phyloP scores from a whole-genome alignment of 2,329 filamentous ascomycete genomes.

The Penicillium corylophilum region DNA sequence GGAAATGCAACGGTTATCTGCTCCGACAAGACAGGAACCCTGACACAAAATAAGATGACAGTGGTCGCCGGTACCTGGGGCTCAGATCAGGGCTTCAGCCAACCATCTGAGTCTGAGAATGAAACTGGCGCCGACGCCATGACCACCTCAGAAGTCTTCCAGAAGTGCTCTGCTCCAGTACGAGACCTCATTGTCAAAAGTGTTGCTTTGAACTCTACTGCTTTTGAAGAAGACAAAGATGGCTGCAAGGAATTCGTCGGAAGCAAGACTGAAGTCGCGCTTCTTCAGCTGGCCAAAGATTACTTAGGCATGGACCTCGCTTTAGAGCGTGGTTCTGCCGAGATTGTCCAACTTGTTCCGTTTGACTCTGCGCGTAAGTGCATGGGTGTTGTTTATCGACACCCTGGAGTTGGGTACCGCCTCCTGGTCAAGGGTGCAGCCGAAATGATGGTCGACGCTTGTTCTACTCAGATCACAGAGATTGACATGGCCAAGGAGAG shows the following conservation, averaged over 20 bases:
- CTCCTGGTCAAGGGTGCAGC: conserved; percentile 51
- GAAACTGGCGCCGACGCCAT: conserved; percentile 15
- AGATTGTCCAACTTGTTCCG: conserved; percentile 66
- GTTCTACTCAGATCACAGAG: conserved; percentile 35
- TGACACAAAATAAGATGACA: conserved; percentile 74
- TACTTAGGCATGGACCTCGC: conserved; percentile 67
- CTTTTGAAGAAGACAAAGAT: conserved; percentile 72
- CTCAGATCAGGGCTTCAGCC: conserved; percentile 56
- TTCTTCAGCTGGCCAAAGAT: conserved; percentile 67
- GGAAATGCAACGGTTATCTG: conserved; percentile 77
- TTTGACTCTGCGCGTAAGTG: conserved; percentile 76
- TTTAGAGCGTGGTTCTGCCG: conserved; percentile 61
- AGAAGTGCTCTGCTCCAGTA: conserved; percentile 31
- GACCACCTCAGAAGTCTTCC: conserved; percentile 29
- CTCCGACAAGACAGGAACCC: conserved; percentile 74
- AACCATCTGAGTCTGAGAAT: conserved; percentile 28
- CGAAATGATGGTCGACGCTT: conserved; percentile 45
- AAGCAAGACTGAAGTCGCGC: conserved; percentile 74
- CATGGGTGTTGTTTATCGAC: conserved; percentile 50
- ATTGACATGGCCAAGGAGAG: conserved; percentile 26
- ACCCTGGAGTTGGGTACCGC: conserved; percentile 41
- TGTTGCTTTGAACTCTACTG: conserved; percentile 60
- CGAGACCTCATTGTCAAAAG: conserved; percentile 42
- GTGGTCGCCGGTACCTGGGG: conserved; percentile 72
- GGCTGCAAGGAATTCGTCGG: conserved; percentile 67